Conservation (phyloP, 2,329 filamentous ascomycete genomes). For the Arthrocladium fulminans region DNA sequence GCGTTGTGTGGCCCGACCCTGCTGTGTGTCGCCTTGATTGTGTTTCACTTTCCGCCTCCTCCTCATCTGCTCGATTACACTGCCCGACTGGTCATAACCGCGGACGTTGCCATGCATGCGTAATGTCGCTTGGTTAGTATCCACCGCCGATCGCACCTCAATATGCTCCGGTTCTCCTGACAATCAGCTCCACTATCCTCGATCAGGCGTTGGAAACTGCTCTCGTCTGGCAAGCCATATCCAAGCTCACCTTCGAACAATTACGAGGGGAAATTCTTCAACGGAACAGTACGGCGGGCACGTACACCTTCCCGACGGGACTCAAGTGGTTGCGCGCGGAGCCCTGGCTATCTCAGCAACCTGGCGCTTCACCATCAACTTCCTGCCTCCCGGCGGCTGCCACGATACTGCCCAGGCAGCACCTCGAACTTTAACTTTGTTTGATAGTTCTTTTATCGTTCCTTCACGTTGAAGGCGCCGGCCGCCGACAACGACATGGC, state of each 20-base stretch:
- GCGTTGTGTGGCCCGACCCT: not conserved
- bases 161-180: not conserved
- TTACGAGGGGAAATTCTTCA: not conserved
- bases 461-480: not conserved
- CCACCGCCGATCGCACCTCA: not conserved
- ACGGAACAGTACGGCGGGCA: not conserved
- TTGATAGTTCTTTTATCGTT: not conserved
- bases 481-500: conserved; percentile 2
- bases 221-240: not conserved
- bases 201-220: not conserved
- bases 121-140: not conserved
- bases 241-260: not conserved
- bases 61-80: not conserved
- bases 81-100: not conserved
- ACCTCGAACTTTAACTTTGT: not conserved
- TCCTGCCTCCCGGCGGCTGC: not conserved
- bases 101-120: not conserved
- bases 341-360: not conserved
- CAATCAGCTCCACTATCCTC: not conserved
- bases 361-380: not conserved
- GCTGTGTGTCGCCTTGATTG: not conserved
- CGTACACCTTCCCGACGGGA: conserved; percentile 6
- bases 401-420: not conserved
- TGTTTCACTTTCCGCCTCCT: not conserved
- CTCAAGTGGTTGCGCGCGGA: not conserved